A percentile compares a stretch with the other conserved stretches of the same genome.
phyloP scores from a whole-genome alignment of 2,329 filamentous ascomycete genomes.

The Botrytis tulipae region DNA sequence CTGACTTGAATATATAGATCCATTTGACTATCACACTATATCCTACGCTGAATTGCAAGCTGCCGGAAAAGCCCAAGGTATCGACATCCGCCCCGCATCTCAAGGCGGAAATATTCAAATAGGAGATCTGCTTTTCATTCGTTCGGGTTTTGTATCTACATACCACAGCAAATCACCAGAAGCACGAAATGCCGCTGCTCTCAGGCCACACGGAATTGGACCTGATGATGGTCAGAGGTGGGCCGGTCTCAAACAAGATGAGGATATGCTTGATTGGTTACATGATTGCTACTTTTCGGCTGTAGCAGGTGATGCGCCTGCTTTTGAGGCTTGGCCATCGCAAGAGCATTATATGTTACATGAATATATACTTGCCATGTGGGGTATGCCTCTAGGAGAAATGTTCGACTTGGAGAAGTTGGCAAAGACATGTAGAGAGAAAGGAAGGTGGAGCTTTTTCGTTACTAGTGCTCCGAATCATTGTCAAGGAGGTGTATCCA shows the following conservation, averaged over 20 bases:
- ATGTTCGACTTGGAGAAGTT: conserved; percentile 39
- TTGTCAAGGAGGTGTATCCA: conserved; percentile 51
- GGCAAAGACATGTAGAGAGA: conserved; percentile 34
- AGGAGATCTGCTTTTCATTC: conserved; percentile 53
- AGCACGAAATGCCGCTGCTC: conserved; percentile 40
- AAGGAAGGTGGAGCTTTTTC: conserved; percentile 38
- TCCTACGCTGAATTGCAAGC: conserved; percentile 32
- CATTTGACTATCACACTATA: conserved; percentile 35
- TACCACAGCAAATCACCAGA: conserved; percentile 42
- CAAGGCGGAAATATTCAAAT: conserved; percentile 51
- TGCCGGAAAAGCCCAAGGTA: conserved; percentile 35
- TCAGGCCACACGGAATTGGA: conserved; percentile 41
- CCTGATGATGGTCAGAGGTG: conserved; percentile 41
- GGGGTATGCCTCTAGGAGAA: conserved; percentile 40
- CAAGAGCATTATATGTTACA: conserved; percentile 35
- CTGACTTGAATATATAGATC: conserved; percentile 29
- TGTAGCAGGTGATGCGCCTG: conserved; percentile 46
- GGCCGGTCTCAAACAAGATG: conserved; percentile 48
- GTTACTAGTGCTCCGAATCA: conserved; percentile 36
- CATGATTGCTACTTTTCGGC: conserved; percentile 45
- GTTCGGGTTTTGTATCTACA: conserved; percentile 47
- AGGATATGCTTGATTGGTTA: conserved; percentile 45
- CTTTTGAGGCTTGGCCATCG: conserved; percentile 42
- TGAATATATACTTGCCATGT: conserved; percentile 38
- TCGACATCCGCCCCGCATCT: conserved; percentile 37